phyloP scores from a whole-genome alignment of 148 eudicot species.

The Persicaria tinctoria region DNA sequence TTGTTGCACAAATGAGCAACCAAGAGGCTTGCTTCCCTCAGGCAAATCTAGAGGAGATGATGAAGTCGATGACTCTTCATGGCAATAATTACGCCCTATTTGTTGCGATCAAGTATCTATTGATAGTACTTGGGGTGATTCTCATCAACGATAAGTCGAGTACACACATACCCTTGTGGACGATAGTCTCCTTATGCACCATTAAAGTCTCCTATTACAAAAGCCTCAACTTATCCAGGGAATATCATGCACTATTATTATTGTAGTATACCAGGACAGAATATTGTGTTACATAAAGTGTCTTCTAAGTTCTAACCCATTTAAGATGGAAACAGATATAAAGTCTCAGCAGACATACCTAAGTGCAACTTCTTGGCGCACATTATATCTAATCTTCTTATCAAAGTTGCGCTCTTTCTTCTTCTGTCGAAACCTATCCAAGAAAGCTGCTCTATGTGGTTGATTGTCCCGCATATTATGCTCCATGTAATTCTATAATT shows the following conservation, averaged over 20 bases:
- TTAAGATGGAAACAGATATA: not conserved
- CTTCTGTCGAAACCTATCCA: constrained; percentile 83
- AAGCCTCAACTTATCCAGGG: not conserved
- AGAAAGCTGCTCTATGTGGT: constrained; percentile 70
- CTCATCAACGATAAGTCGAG: no score
- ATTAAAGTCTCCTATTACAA: no score
- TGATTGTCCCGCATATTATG: constrained; percentile 52
- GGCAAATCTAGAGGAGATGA: no score
- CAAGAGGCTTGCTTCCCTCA: no score
- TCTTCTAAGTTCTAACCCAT: not conserved
- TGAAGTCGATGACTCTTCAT: no score
- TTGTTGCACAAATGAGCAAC: no score
- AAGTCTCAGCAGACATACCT: constrained; percentile 34
- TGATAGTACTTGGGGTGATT: no score
- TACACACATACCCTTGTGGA: no score
- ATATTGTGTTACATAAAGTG: not conserved
- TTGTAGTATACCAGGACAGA: not conserved
- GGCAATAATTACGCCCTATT: no score
- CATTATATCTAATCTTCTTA: constrained; percentile 76
- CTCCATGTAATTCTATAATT: constrained; percentile 42
- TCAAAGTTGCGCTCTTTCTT: constrained; percentile 88
- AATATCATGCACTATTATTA: not conserved
- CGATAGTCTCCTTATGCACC: no score
- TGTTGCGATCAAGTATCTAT: no score
- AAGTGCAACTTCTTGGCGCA: constrained; percentile 88